These are phyloP conservation scores for Evernia prunastri DNA, from an alignment of 495 filamentous ascomycete genomes.

Conservation along the genomic window DNA sequence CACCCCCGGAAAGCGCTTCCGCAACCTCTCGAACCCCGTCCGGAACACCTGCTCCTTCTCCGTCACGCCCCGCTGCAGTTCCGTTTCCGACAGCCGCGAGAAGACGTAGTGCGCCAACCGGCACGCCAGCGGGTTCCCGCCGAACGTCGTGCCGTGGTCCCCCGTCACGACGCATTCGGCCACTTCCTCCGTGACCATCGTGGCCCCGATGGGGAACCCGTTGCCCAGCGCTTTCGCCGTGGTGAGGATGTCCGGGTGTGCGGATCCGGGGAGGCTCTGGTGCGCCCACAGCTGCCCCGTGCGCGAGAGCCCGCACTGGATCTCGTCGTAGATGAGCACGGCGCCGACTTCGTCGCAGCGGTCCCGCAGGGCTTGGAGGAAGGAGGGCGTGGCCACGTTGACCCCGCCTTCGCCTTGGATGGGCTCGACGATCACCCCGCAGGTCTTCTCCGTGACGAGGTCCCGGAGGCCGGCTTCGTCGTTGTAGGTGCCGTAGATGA, in stretches of 20 bases:
- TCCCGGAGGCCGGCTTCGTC: slow-evolving; percentile 61
- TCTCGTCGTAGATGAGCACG: slow-evolving; percentile 90
- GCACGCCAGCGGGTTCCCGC: slow-evolving; percentile 86
- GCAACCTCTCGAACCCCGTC: slow-evolving; percentile 55
- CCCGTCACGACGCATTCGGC: slow-evolving; percentile 79
- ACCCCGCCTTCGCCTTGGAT: slow-evolving; percentile 97
- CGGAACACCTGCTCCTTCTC: slow-evolving; percentile 60
- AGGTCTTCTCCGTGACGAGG: slow-evolving; percentile 77
- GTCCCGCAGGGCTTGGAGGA: slow-evolving; percentile 67
- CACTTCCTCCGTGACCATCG: slow-evolving; percentile 68
- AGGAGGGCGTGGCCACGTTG: slow-evolving; percentile 72
- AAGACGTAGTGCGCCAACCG: slow-evolving; percentile 80
- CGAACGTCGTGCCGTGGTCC: slow-evolving; percentile 96
- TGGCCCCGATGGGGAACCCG: slow-evolving; percentile 89
- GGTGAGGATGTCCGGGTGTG: slow-evolving; percentile 90
- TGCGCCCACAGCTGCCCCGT: slow-evolving; percentile 92
- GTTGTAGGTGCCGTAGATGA: slow-evolving; percentile 80
- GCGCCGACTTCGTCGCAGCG: slow-evolving; percentile 84
- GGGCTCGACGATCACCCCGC: slow-evolving; percentile 93
- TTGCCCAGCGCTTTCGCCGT: slow-evolving; percentile 95
- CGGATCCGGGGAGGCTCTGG: slow-evolving; percentile 56
- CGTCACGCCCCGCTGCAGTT: slow-evolving; percentile 57
- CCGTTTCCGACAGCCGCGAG: slow-evolving; percentile 56
- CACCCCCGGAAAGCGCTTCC: slow-evolving; percentile 59
- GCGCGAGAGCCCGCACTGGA: slow-evolving; percentile 84